Base-by-base conservation (phyloP, 768 basidiomycete species). In the Candolleomyces aberdarensis region DNA sequence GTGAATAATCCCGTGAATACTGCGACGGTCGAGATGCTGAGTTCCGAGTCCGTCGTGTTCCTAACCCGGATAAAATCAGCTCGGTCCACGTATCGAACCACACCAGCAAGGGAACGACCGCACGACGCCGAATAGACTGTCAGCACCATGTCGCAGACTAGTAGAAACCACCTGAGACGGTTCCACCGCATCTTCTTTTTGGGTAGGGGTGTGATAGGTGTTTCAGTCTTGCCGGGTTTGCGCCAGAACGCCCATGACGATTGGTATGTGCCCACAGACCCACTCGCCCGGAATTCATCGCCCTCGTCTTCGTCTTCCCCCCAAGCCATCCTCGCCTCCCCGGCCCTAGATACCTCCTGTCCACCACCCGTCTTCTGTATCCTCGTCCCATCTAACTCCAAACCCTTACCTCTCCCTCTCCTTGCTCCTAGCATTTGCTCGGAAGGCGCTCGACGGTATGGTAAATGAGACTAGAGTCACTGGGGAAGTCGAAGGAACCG, bases 161-260 rank as follows among this genome's bases (percentile, higher is more conserved):
- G 88, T 29, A 94, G 72, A 17, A 76, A 75, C 89, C 89, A 91
- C 69, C 92, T 94, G 81, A 92, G 92, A 64, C 78, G 80, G 69
- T 85, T 94, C 91, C 91, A 94, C n/a, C 85, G 77, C 62, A 87
- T 76, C 62, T 75, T 78, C 48, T 65, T 79, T 39, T 5, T 40
- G 9, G 69, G 60, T 73, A 74, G 0, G 68, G 69, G 61, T 6
- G 72, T 74, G 57, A 75, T 75, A 32, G 73, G 19, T 29, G n/a
- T 52, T 15, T 15, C 48, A 57, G 32, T 19, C 44, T 14, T 50
- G 20, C 26, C 47, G 51, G 32, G 36, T 19, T 39, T 36, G 17
- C 46, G 44, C 60, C 53, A 61, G 26, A 61, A 55, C 39, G 29
- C 0, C 20, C 53, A 29, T 9, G 36, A 17, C 22, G 39, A 29